These are phyloP conservation scores for Suillus alpinus DNA, from an alignment of 768 basidiomycete genomes.

Conservation along the genomic window DNA sequence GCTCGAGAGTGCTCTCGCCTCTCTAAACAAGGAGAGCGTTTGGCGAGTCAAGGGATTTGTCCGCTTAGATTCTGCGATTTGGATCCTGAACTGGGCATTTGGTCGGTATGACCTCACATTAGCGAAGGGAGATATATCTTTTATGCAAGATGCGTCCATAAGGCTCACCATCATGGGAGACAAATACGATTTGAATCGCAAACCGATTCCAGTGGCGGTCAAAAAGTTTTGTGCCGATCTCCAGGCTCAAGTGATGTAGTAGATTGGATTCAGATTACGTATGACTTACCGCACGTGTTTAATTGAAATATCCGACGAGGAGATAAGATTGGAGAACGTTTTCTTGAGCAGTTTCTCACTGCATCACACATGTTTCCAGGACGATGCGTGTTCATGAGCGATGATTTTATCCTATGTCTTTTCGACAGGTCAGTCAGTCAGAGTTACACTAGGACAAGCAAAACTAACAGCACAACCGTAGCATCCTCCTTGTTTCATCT, in stretches of 20 bases:
- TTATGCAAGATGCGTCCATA: conserved; percentile 38
- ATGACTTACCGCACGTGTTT: background rate
- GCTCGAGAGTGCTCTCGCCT: conserved; percentile 46
- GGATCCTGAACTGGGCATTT: conserved; percentile 93
- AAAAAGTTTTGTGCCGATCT: conserved; percentile 50
- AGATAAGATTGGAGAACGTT: conserved; percentile 15
- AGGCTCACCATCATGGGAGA: conserved; percentile 91
- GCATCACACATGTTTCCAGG: conserved; percentile 6
- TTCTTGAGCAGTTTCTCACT: conserved; percentile 14
- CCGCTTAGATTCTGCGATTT: conserved; percentile 39
- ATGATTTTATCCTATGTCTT: conserved; percentile 32
- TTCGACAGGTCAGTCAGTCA: conserved; percentile 23
- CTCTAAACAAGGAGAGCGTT: conserved; percentile 63
- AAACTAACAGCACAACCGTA: conserved; percentile 18
- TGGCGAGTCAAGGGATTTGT: conserved; percentile 91
- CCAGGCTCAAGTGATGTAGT: conserved; percentile 31
- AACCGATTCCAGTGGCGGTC: conserved; percentile 31
- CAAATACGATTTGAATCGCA: conserved; percentile 68
- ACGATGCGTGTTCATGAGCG: conserved; percentile 1
- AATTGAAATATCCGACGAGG: conserved; percentile 6
- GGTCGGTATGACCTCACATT: conserved; percentile 72
- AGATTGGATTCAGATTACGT: conserved; percentile 6
- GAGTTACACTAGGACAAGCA: background rate
- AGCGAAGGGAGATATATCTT: conserved; percentile 21
- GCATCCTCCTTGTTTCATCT: conserved; percentile 64